These are phyloP conservation scores for Boletus edulis DNA, from an alignment of 768 basidiomycete genomes.

Conservation along the genomic window DNA sequence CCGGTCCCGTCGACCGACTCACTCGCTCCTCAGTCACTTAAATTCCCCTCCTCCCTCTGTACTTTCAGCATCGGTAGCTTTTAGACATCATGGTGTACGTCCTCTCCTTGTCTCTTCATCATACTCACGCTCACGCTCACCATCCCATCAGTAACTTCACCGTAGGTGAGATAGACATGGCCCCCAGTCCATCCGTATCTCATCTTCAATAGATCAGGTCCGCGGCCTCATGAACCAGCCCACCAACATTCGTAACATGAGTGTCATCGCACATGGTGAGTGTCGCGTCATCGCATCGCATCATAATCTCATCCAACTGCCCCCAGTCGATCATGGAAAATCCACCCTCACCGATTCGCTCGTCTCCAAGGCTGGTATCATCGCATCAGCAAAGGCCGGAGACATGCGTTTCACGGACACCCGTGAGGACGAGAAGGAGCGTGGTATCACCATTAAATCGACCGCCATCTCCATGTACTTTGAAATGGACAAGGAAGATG, in stretches of 20 bases:
- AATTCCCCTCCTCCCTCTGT: constrained; percentile 11
- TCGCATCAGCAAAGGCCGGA: constrained; percentile 91
- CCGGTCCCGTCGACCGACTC: constrained; percentile 26
- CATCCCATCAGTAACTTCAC: constrained; percentile 75
- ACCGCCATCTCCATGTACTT: constrained; percentile 99
- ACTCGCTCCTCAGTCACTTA: not conserved
- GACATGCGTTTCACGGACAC: constrained; percentile 98
- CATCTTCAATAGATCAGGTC: constrained; percentile 65
- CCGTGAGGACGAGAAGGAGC: constrained; percentile 96
- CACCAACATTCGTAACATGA: constrained; percentile 95
- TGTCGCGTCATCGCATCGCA: constrained; percentile 14
- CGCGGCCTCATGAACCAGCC: constrained; percentile 85
- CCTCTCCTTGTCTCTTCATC: constrained; percentile 1
- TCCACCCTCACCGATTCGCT: constrained; percentile 99
- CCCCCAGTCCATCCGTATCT: not conserved
- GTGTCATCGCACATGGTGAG: constrained; percentile 88
- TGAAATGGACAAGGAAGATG: constrained; percentile 87
- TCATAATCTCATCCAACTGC: constrained; percentile 19
- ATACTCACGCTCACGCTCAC: constrained; percentile 23
- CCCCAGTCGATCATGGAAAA: constrained; percentile 97
- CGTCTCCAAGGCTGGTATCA: constrained; percentile 99
- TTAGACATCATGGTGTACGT: constrained; percentile 83
- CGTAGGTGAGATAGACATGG: constrained; percentile 55
- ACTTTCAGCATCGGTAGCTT: constrained; percentile 34
- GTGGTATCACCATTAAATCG: constrained; percentile 99